Evolutionary conservation across 257 asterid species (phyloP).

Genomic region (Buddleja alternifolia): DNA sequence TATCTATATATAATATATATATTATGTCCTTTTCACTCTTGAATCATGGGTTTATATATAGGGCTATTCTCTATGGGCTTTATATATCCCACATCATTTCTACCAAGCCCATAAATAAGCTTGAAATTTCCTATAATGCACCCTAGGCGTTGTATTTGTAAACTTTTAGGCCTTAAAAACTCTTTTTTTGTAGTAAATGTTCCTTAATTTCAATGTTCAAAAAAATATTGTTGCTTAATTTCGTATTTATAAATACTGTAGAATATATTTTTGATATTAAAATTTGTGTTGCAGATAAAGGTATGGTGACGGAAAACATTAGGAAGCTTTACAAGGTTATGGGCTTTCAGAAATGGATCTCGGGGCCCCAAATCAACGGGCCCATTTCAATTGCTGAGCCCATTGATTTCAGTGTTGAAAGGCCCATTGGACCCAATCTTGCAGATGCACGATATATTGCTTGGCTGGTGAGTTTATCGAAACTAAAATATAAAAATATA

Average conservation of each 20-base stretch:
- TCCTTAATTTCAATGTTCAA: background rate
- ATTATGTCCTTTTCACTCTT: background rate
- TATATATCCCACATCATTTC: background rate
- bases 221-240: background rate
- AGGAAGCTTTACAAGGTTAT: constrained; percentile 45
- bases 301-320: constrained; percentile 56
- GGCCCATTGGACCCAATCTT: constrained; percentile 23
- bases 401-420: constrained; percentile 20
- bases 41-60: background rate
- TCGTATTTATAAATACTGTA: background rate
- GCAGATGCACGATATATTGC: constrained; percentile 37
- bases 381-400: constrained; percentile 28
- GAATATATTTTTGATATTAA: background rate
- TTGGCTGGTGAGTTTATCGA: constrained; percentile 60
- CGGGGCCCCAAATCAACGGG: constrained; percentile 24
- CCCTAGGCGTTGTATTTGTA: constrained; percentile 1
- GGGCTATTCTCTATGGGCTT: background rate
- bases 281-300: constrained; percentile 38
- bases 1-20: too few species aligned
- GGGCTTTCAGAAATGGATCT: constrained; percentile 45
- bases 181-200: too few species aligned
- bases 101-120: background rate
- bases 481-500: background rate
- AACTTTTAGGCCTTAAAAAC: background rate
- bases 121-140: constrained; percentile 4